Evolutionary conservation across 345 rosid genomes (phyloP), one percentile per base, ranked within the genome.

Genomic region (Citrus reticulata): DNA sequence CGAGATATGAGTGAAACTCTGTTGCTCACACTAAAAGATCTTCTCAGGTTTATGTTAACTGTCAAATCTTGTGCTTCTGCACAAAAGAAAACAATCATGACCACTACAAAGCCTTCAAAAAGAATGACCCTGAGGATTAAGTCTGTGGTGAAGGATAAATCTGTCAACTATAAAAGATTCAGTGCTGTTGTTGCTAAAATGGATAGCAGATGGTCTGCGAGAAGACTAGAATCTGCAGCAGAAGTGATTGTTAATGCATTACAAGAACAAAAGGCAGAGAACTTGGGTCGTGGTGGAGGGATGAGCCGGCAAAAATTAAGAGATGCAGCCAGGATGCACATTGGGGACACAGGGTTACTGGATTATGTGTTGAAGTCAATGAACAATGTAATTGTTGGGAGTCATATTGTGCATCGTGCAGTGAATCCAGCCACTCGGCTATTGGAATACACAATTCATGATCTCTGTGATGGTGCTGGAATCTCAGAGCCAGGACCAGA

Each of bases 261-360:
- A 79, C 84, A 82, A 78, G 89, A 88, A 42, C 91, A 86, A 77
- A 88, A 88, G 84, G 83, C 81, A 4, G 75, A 81, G 46, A 86
- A 78, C 11, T 73, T 16, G 4, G 42, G 88, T 19, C 75, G 68
- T 34, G 82, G 80, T 13, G 93, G 98, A 72, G 93, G 98, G 62
- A 92, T 95, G 99, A 92, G 89, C 54, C 72, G 99, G 68, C 98
- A 93, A 81, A 96, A 93, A 49, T 90, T 93, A 57, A 89, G 99
- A 83, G 98, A 93, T 84, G 88, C 96, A 46, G 99, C 99, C 73
- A 82, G 99, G 80, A 83, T 89, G 84, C 95, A 91, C 73, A 93
- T 95, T 35, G 98, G 99, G 8, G 99, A 95, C 77, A 92, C 97
- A 0, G 98, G 99, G 20, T 82, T 95, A 86, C 86, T 93, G 2